Evolutionary conservation across 2,329 filamentous ascomycete genomes (phyloP).

Genomic region (Zarea fungicola): DNA sequence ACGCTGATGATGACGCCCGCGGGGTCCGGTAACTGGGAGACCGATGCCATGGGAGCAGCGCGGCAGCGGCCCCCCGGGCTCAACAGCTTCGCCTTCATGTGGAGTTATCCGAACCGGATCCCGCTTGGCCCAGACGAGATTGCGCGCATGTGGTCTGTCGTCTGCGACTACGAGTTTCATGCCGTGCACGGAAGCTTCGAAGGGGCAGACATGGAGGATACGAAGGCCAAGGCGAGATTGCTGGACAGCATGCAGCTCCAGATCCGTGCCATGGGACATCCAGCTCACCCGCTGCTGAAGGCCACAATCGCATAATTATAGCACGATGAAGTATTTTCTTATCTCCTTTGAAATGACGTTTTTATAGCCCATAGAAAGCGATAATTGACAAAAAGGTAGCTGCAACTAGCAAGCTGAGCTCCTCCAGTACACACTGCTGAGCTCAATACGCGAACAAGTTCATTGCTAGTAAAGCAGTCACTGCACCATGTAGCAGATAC

Average conservation of each 20-base stretch:
- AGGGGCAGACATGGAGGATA: conserved; percentile 54
- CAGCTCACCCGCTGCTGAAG: conserved; percentile 34
- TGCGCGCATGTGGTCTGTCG: conserved; percentile 61
- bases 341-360: too few species aligned
- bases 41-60: conserved; percentile 30
- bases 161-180: conserved; percentile 57
- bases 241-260: conserved; percentile 76
- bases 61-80: conserved; percentile 36
- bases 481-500: too few species aligned
- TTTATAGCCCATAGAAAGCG: too few species aligned
- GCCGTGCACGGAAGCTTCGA: conserved; percentile 64
- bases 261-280: conserved; percentile 46
- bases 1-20: conserved; percentile 67
- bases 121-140: conserved; percentile 62
- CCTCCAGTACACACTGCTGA: too few species aligned
- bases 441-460: too few species aligned
- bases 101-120: conserved; percentile 71
- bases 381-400: too few species aligned
- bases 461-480: too few species aligned
- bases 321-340: too few species aligned
- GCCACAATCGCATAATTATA: too few species aligned
- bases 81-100: conserved; percentile 66
- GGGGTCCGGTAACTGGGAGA: conserved; percentile 41
- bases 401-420: too few species aligned
- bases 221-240: conserved; percentile 57